phyloP scores from a whole-genome alignment of 768 basidiomycete genomes.

The Phlegmacium glaucopus region DNA sequence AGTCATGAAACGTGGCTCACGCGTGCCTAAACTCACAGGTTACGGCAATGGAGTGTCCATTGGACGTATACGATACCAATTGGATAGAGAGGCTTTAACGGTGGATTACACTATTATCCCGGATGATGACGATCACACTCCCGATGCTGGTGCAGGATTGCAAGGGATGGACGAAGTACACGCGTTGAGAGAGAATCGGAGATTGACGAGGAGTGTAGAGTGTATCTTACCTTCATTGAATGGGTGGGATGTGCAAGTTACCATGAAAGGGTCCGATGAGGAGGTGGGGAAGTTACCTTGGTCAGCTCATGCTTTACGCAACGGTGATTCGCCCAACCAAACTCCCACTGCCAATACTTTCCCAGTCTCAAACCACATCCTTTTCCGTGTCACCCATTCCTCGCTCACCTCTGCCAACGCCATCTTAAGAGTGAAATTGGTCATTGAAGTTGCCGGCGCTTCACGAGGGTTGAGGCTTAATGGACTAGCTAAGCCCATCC shows the following conservation, averaged over 20 bases:
- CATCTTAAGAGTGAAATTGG: conserved; percentile 75
- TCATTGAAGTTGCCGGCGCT: conserved; percentile 77
- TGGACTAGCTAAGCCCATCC: conserved; percentile 70
- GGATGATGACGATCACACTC: conserved; percentile 55
- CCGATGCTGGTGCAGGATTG: conserved; percentile 22
- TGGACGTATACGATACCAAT: conserved; percentile 74
- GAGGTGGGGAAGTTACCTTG: conserved; percentile 73
- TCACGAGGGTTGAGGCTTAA: conserved; percentile 83
- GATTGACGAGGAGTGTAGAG: conserved; percentile 76
- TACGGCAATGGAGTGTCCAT: conserved; percentile 83
- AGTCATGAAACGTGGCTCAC: conserved; percentile 70
- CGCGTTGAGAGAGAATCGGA: conserved; percentile 58
- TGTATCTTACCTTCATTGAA: conserved; percentile 71
- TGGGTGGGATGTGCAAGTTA: conserved; percentile 86
- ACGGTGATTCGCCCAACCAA: conserved; percentile 24
- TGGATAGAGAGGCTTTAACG: conserved; percentile 77
- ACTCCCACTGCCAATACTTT: not conserved
- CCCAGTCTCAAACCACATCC: conserved; percentile 35
- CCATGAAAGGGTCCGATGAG: conserved; percentile 69
- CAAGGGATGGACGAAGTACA: conserved; percentile 65
- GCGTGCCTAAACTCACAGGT: conserved; percentile 70
- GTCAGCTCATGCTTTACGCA: conserved; percentile 57
- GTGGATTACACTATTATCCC: conserved; percentile 83
- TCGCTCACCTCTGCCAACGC: conserved; percentile 69
- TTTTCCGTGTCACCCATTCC: conserved; percentile 71